These are phyloP conservation scores for Apiospora sp. DNA, from an alignment of 2,329 filamentous ascomycete genomes.

Conservation along the genomic window DNA sequence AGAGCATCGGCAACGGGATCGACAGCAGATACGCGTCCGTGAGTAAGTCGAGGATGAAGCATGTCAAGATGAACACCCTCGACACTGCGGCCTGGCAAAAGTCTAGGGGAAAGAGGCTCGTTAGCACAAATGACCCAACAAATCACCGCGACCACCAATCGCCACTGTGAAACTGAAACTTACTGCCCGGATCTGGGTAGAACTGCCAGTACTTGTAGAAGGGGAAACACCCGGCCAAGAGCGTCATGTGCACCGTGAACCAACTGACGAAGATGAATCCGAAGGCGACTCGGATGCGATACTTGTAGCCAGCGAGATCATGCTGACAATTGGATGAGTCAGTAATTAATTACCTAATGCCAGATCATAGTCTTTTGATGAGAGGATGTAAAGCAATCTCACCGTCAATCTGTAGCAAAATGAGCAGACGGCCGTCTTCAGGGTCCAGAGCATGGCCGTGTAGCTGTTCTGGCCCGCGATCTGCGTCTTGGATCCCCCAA, in stretches of 20 bases:
- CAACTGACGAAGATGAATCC: slow-evolving; percentile 27
- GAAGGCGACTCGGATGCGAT: slow-evolving; percentile 26
- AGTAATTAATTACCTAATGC: neutral
- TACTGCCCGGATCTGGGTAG: slow-evolving; percentile 31
- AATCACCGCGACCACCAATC: neutral
- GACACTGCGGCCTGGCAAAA: slow-evolving; percentile 28
- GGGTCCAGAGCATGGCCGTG: slow-evolving; percentile 28
- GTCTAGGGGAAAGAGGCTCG: slow-evolving; percentile 15
- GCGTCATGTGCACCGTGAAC: slow-evolving; percentile 26
- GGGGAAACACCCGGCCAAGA: slow-evolving; percentile 27
- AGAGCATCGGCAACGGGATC: slow-evolving; percentile 30
- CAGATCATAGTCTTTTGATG: neutral
- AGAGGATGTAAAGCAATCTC: neutral
- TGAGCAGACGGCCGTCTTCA: slow-evolving; percentile 28
- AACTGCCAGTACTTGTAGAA: slow-evolving; percentile 32
- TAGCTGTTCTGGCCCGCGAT: slow-evolving; percentile 28
- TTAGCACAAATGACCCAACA: neutral
- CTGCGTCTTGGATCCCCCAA: slow-evolving; percentile 30
- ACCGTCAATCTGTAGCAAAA: slow-evolving; percentile 30
- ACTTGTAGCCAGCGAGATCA: slow-evolving; percentile 24
- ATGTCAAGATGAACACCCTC: slow-evolving; percentile 25
- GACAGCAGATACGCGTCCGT: slow-evolving; percentile 29
- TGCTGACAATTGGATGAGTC: slow-evolving; percentile 19
- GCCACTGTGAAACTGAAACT: neutral
- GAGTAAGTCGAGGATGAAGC: slow-evolving; percentile 27